Base-by-base conservation (phyloP, 228 moss, liverwort and hornwort species). In the Sphagnum fallax region DNA sequence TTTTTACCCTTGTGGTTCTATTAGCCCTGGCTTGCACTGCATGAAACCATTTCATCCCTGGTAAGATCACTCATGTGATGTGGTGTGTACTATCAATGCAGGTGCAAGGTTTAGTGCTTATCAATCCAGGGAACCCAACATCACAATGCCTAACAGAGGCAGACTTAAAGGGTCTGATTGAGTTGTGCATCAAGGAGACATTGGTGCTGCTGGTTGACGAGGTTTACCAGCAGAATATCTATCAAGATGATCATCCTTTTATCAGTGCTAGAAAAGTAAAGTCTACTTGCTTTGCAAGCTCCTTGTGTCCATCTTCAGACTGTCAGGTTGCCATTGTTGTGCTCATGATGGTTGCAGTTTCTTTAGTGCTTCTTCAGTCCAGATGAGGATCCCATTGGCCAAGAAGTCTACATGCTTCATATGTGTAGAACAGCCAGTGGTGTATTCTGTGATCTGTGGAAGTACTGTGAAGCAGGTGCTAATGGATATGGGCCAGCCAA, bases 81-180 rank as follows among this genome's bases (percentile, higher is more conserved):
- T 32, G 32, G 2, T 32, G 32, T 32, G 32, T 32, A 32, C 32
- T 32, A 66, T 51, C 4, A 63, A 51, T 75, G 72, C 85, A 97
- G 97, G 84, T 87, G 47, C 89, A 93, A 80, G 91, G 93, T 52
- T 81, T 98, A 85, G 98, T 98, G 1, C 93, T 98, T 53, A 98
- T 98, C 78, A 98, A 98, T 76, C 98, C 93, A 60, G 98, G 98
- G 50, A 98, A 98, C 61, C 98, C 98, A 49, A 98, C 93, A 49
- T 91, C 93, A 48, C 93, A 98, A 75, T 98, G 98, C 65, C 65
- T 98, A 70, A 81, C 84, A 13, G 88, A 84, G 71, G 65, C 76
- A 5, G 83, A 93, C 53, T 72, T 98, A 68, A 79, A 69, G 52
- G 84, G 90, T 51, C 70, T 93, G 72, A 98, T 98, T 66, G 73